Evolutionary conservation across 257 asterid species (phyloP), one percentile per base, ranked within the genome.

Genomic region (Ajuga chamaepitys): DNA sequence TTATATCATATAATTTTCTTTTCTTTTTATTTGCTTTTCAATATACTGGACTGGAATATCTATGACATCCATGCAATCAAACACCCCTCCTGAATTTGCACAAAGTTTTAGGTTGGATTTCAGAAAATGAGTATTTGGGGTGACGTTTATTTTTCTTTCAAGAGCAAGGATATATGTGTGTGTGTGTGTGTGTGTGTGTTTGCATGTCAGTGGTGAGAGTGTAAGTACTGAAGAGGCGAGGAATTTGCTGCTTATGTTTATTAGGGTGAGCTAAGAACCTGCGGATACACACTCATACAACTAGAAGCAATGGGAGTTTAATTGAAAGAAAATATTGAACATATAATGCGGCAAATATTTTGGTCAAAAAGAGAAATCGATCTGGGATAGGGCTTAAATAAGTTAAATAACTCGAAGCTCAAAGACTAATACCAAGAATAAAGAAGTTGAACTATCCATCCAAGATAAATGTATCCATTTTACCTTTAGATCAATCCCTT

Each of bases 201-300:
- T n/a, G n/a, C n/a, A n/a, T n/a, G n/a, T n/a, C n/a, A n/a, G 62
- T 55, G 46, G 41, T 60, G 4, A 65, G 47, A 57, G 44, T 20
- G 50, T 18, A 46, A 58, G 21, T 30, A 40, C 30, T 16, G 26
- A 26, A 42, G 20, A 2, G 20, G 18, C 17, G 20, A 42, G 48
- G 18, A 42, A 13, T 42, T 41, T 41, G 47, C 47, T 12, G 13
- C 5, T 6, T 41, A n/a, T n/a, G n/a, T n/a, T n/a, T n/a, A n/a
- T n/a, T n/a, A n/a, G n/a, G n/a, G n/a, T n/a, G n/a, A n/a, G n/a
- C n/a, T n/a, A n/a, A n/a, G n/a, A n/a, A n/a, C n/a, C n/a, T n/a
- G n/a, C n/a, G n/a, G n/a, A n/a, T n/a, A n/a, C n/a, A n/a, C n/a
- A n/a, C n/a, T n/a, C n/a, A n/a, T n/a, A n/a, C n/a, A n/a, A n/a